Evolutionary conservation across 2,329 filamentous ascomycete species (phyloP).

Genomic region (Neurospora sp.): DNA sequence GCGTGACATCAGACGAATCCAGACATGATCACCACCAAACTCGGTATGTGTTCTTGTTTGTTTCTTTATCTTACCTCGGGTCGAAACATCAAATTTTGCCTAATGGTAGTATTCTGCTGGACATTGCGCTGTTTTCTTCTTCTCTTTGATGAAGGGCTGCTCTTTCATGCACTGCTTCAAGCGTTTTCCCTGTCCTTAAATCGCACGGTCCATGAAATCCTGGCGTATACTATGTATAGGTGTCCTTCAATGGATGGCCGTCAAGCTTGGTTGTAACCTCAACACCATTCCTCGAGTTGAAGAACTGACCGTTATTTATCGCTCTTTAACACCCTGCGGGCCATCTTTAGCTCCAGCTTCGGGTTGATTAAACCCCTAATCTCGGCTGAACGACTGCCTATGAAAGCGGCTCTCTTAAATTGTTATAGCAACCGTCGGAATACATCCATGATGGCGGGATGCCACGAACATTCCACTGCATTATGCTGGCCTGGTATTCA

Average conservation of each 20-base stretch:
- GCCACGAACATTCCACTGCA: background rate
- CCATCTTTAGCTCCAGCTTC: background rate
- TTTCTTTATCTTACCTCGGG: background rate
- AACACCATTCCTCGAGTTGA: background rate
- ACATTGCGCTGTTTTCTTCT: background rate
- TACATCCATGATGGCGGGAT: background rate
- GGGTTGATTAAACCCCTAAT: background rate
- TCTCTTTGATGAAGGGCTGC: background rate
- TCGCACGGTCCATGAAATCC: background rate
- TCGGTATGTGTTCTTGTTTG: background rate
- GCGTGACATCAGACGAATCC: background rate
- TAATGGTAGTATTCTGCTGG: background rate
- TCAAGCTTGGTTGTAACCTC: background rate
- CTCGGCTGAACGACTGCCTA: background rate
- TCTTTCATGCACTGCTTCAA: background rate
- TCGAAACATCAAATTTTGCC: background rate
- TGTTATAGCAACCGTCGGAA: background rate
- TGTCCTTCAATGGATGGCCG: background rate
- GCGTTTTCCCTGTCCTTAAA: background rate
- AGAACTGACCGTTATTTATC: background rate
- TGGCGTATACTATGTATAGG: background rate
- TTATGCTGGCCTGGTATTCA: background rate
- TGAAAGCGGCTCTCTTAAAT: background rate
- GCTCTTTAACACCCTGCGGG: background rate
- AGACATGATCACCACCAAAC: background rate